phyloP scores from a whole-genome alignment of 2,329 filamentous ascomycete genomes.

The Lachnum nothofagi region DNA sequence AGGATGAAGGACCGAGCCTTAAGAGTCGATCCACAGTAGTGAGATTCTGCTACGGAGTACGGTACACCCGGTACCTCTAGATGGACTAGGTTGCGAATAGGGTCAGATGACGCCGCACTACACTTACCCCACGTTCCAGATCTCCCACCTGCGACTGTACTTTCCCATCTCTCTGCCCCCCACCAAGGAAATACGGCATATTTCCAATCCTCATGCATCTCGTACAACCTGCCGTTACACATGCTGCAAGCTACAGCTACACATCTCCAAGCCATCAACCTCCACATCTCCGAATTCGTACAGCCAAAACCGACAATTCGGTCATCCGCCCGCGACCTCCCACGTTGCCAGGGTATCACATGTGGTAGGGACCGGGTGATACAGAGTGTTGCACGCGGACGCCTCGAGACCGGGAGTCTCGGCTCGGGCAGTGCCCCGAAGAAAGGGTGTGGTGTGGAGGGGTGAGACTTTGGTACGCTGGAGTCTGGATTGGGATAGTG shows the following conservation, averaged over 20 bases:
- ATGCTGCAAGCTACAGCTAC: neutral
- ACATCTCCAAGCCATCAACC: neutral
- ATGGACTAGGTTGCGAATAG: too few relatives aligned
- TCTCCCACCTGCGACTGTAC: neutral
- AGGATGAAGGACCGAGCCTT: too few relatives aligned
- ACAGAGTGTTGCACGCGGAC: constrained; percentile 6
- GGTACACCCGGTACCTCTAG: too few relatives aligned
- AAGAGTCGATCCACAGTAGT: too few relatives aligned
- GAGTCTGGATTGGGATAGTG: too few relatives aligned
- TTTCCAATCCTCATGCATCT: neutral
- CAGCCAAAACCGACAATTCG: constrained; percentile 1
- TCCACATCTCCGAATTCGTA: neutral
- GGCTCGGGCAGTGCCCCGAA: neutral
- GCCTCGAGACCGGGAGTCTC: neutral
- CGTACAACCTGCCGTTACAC: neutral
- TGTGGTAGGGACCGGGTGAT: constrained; percentile 3
- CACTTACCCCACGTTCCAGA: too few relatives aligned
- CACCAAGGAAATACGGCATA: neutral
- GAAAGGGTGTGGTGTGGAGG: too few relatives aligned
- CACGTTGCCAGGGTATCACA: constrained; percentile 10
- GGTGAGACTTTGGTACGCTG: too few relatives aligned
- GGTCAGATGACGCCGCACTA: too few relatives aligned
- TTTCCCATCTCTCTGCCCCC: neutral
- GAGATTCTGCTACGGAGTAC: too few relatives aligned
- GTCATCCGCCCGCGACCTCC: constrained; percentile 6